phyloP scores from a whole-genome alignment of 441 rosid genomes.

The Flueggea neowawraea region DNA sequence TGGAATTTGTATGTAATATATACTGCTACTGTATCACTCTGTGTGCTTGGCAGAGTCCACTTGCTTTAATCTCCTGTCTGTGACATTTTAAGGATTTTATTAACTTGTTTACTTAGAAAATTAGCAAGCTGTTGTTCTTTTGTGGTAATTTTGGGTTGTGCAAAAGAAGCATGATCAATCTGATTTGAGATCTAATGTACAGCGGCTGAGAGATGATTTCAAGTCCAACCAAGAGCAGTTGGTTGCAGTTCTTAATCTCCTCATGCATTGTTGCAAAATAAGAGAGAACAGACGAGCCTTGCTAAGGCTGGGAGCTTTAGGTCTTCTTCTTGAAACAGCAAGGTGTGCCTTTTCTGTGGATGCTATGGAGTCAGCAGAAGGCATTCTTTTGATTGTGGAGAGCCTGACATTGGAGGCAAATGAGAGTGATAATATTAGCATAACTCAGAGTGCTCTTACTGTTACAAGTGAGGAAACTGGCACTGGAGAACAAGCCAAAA shows the following conservation, averaged over 20 bases:
- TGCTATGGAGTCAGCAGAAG: constrained; percentile 99
- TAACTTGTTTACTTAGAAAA: too few species aligned
- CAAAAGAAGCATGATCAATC: neutral
- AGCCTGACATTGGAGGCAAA: constrained; percentile 98
- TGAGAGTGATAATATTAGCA: constrained; percentile 87
- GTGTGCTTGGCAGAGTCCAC: too few species aligned
- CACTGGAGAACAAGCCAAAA: constrained; percentile 96
- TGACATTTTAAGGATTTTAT: too few species aligned
- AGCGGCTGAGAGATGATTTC: constrained; percentile 91
- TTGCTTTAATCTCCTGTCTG: too few species aligned
- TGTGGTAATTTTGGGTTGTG: neutral
- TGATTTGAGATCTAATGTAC: constrained; percentile 24
- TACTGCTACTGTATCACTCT: too few species aligned
- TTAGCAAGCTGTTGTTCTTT: too few species aligned
- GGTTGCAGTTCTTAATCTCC: constrained; percentile 97
- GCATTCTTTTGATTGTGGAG: constrained; percentile 99
- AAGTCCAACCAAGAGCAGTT: constrained; percentile 97
- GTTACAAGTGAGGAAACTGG: constrained; percentile 93
- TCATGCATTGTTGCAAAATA: constrained; percentile 99
- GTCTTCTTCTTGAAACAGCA: constrained; percentile 99
- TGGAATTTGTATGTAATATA: too few species aligned
- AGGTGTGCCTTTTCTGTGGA: constrained; percentile 98
- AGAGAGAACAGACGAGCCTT: constrained; percentile 92
- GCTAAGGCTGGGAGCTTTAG: constrained; percentile 88
- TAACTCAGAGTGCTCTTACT: constrained; percentile 78